Base-by-base conservation (phyloP, 352 stramenopile species). In the Phytopythium aichiense region DNA sequence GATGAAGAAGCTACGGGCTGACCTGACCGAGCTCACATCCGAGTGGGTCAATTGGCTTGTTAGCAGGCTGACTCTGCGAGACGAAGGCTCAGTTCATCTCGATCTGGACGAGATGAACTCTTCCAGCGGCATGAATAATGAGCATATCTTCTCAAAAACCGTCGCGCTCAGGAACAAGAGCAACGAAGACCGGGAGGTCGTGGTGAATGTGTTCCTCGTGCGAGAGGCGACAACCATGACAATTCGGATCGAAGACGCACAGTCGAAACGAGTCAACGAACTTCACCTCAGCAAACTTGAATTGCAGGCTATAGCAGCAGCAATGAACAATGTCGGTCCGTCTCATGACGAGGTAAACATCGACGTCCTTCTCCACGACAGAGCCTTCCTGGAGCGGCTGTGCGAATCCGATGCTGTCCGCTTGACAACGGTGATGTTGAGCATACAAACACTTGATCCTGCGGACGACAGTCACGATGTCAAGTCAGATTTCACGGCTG, bases 31-130 rank as follows among this genome's bases (percentile, higher is more conserved):
- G 7, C 33, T 79, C 23, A 77, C 73, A 11, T 64, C 71, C 20
- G 61, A 70, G 35, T 84, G 75, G 75, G 66, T 69, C 8, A 48
- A 66, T 9, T 84, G 75, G 75, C 31, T 82, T 22, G 61, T 79
- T 18, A 69, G 61, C 4, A 70, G 62, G 55, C 64, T 82, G 1
- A 42, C 52, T 0, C 64, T 65, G 15, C 68, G 79, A 50, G 65
- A 48, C 9, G 61, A 33, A 7, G 43, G 53, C 31, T 52, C 2
- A 0, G 76, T 69, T 52, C 77, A 63, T 13, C n/a, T 82, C 31
- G 65, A 76, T 58, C 35, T 80, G 0, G 63, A 64, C 1, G 64
- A 74, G 22, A 4, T 7, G 35, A 31, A 31, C 20, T 6, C 8
- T 49, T 9, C 40, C 23, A n/a, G 59, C 23, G 58, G 42, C 15